Base-by-base conservation (phyloP, 1,139 yeast species). In the Taphrina confusa region DNA sequence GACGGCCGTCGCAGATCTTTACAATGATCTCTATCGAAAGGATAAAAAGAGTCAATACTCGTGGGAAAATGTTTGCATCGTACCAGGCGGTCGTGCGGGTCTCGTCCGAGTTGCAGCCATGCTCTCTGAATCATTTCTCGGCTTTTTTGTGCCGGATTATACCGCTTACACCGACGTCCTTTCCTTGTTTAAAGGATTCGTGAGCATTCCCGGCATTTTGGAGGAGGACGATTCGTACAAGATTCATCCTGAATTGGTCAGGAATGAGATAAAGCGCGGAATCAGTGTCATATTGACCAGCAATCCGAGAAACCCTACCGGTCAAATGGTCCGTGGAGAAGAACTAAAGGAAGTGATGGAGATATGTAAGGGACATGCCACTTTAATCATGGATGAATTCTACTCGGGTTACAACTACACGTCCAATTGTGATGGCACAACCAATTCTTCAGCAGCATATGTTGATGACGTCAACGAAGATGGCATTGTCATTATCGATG, bases 81-180 rank as follows among this genome's bases (percentile, higher is more conserved):
- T 83, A 1, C 87, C 87, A 6, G 87, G 87, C 31, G 87, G 87
- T 2, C 76, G 87, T 68, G 85, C 86, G 20, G 87, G 87, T 0
- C 73, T 83, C 65, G 82, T 84, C 23, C 77, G 87, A 70, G 82
- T 82, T 66, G 87, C 87, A 25, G 81, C 86, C 11, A 82, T 83
- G 64, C 77, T 83, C 62, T 76, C 80, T 61, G 86, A 83, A 70
- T 75, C 86, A 67, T 82, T 82, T 68, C 72, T 83, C 61, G 80
- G 84, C 18, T 83, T 82, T 70, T 83, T 83, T 70, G 75, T 82
- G 66, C 87, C 87, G 3, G 87, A 83, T 69, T 42, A 83, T 68
- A 82, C 87, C 25, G 87, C 87, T 2, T 82, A 82, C 68, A 84
- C 87, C n/a, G 87, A 82, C 70, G 82, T 82, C 86, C 74, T 82